Evolutionary conservation across 805 yeast species (phyloP).

Genomic region (Tetrapisispora iriomotensis): DNA sequence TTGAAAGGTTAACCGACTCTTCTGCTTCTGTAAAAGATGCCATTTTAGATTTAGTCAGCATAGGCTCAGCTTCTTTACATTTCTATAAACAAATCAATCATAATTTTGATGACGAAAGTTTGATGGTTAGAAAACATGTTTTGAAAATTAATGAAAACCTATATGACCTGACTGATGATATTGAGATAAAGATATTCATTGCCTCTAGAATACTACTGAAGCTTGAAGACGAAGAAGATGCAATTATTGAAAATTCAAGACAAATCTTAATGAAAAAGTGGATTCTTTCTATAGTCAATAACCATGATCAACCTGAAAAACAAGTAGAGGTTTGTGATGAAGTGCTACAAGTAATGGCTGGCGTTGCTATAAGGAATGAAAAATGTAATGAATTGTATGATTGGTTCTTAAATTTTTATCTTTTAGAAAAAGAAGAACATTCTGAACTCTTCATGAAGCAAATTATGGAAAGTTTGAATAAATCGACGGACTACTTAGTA

Average conservation of each 20-base stretch:
- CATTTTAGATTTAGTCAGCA: slow-evolving; percentile 51
- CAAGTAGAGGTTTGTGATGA: slow-evolving; percentile 8
- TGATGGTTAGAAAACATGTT: slow-evolving; percentile 55
- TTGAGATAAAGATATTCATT: slow-evolving; percentile 32
- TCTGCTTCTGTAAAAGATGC: slow-evolving; percentile 73
- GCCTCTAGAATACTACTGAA: slow-evolving; percentile 44
- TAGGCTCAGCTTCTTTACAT: slow-evolving; percentile 29
- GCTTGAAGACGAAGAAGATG: slow-evolving; percentile 63
- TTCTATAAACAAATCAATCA: slow-evolving; percentile 41
- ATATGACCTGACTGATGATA: slow-evolving; percentile 31
- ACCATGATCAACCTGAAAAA: slow-evolving; percentile 7
- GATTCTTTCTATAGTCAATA: slow-evolving; percentile 20
- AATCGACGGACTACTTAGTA: slow-evolving; percentile 18
- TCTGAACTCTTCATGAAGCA: slow-evolving; percentile 4
- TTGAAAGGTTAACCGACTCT: slow-evolving; percentile 42
- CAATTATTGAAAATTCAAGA: slow-evolving; percentile 36
- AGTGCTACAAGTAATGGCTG: slow-evolving; percentile 31
- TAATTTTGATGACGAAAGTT: slow-evolving; percentile 45
- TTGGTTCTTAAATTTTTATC: slow-evolving; percentile 36
- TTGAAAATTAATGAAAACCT: slow-evolving; percentile 42
- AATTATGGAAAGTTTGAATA: slow-evolving; percentile 9
- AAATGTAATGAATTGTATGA: slow-evolving; percentile 38
- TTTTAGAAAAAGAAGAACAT: slow-evolving; percentile 29
- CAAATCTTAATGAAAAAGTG: slow-evolving; percentile 31
- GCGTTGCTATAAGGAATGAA: slow-evolving; percentile 31